These are phyloP conservation scores for Bretschneidera sinensis DNA, from an alignment of 345 rosid genomes.

Conservation along the genomic window DNA sequence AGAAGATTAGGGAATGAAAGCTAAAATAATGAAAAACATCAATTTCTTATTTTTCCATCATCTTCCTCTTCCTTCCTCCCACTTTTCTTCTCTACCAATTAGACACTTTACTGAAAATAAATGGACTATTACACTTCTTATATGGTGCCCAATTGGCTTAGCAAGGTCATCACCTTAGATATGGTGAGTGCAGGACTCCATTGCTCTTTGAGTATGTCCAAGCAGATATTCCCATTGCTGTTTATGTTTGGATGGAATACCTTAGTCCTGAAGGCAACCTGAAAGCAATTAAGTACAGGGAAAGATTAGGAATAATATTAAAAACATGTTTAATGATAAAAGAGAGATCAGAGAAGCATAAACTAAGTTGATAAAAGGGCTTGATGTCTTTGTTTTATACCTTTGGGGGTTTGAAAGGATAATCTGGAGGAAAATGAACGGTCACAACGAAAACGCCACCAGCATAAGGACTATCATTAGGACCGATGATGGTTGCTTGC, in stretches of 20 bases:
- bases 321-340: background rate
- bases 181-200: slow-evolving; percentile 77
- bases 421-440: slow-evolving; percentile 59
- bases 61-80: too few relatives aligned
- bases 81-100: too few relatives aligned
- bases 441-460: slow-evolving; percentile 67
- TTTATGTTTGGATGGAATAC: slow-evolving; percentile 68
- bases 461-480: slow-evolving; percentile 58
- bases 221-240: slow-evolving; percentile 56
- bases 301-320: background rate
- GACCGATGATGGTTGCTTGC: slow-evolving; percentile 75
- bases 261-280: slow-evolving; percentile 61
- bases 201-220: slow-evolving; percentile 66
- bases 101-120: too few relatives aligned
- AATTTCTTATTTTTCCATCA: too few relatives aligned
- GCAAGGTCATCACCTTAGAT: slow-evolving; percentile 39
- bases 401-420: slow-evolving; percentile 76
- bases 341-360: background rate
- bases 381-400: slow-evolving; percentile 16
- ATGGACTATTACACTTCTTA: too few relatives aligned
- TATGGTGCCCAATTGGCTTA: too few relatives aligned
- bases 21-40: too few relatives aligned
- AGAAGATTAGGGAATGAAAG: too few relatives aligned
- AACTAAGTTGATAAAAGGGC: background rate
- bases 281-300: slow-evolving; percentile 9